Conservation (phyloP, 495 filamentous ascomycete species). For the Pyrenula aspistea region DNA sequence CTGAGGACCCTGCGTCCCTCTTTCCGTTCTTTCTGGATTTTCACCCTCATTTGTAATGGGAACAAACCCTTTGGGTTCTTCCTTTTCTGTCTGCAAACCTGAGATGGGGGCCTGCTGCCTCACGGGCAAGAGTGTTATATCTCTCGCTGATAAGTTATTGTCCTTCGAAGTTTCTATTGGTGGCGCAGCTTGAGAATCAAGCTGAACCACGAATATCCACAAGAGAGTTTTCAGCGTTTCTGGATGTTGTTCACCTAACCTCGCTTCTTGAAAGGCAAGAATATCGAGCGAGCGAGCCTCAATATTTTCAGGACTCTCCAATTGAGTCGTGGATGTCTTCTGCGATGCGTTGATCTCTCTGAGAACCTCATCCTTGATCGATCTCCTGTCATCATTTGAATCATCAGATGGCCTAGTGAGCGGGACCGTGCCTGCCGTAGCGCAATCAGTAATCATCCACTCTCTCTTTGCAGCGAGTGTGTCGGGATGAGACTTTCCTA, state of each 20-base stretch:
- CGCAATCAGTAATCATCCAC: background rate
- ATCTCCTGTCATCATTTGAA: no score
- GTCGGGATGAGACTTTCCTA: background rate
- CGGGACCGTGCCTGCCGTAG: no score
- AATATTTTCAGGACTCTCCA: background rate
- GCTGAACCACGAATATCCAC: background rate
- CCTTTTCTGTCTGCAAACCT: background rate
- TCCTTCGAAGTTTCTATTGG: background rate
- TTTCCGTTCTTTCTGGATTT: background rate
- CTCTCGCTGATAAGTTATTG: background rate
- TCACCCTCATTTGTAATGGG: background rate
- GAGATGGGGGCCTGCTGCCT: background rate
- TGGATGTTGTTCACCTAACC: background rate
- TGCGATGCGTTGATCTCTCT: background rate
- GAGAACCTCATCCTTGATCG: background rate
- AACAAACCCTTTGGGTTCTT: background rate
- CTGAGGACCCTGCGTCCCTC: background rate
- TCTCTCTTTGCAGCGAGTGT: background rate
- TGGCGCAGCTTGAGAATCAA: background rate
- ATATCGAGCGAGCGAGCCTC: background rate
- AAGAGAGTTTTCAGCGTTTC: background rate
- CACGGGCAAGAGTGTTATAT: background rate
- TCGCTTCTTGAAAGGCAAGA: background rate
- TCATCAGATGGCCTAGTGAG: no score
- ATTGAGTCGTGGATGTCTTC: background rate